Base-by-base conservation (phyloP, 805 yeast species). In the Isabelozyma gotoi region DNA sequence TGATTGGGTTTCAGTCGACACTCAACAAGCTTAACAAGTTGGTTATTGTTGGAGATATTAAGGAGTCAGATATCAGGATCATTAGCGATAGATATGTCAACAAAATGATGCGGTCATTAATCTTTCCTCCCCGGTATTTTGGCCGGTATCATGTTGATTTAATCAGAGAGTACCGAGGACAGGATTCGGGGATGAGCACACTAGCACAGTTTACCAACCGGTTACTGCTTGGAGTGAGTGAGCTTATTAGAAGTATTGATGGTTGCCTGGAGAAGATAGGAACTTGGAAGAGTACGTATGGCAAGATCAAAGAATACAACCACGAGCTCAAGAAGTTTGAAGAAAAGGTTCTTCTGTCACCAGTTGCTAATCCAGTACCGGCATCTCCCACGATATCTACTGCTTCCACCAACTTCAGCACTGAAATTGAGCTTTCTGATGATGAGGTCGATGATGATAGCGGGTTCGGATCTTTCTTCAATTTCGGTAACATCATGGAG, bases 401-500 rank as follows among this genome's bases (percentile, higher is more conserved):
- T 19, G 37, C 34, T 43, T 43, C 14, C 20, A 45, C 12, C 41
- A 42, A 41, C 32, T 36, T 15, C 12, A 42, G 40, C 7, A 24
- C 33, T 17, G 32, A 35, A 11, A 4, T 29, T 27, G 34, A 19
- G 12, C 18, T 16, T 11, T 36, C 36, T 10, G 29, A 31, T 2
- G 14, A 15, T 17, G 45, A 41, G 8, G 41, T 32, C n/a, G 46
- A 46, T 14, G 44, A 46, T n/a, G 47, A 48, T 16, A 21, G 63
- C 52, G 48, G 49, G 11, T 21, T 48, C 6, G 34, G 53, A 10
- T 55, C 66, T 2, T 63, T 66, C 33, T 68, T 68, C 53, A 62
- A 47, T 39, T 65, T 71, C 43, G 68, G 67, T 2, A 52, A 47
- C 17, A 65, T 80, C 33, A 68, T 80, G 10, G 88, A 83, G 43